Conservation (phyloP, 306 rosid species). For the Castanopsis chinensis region DNA sequence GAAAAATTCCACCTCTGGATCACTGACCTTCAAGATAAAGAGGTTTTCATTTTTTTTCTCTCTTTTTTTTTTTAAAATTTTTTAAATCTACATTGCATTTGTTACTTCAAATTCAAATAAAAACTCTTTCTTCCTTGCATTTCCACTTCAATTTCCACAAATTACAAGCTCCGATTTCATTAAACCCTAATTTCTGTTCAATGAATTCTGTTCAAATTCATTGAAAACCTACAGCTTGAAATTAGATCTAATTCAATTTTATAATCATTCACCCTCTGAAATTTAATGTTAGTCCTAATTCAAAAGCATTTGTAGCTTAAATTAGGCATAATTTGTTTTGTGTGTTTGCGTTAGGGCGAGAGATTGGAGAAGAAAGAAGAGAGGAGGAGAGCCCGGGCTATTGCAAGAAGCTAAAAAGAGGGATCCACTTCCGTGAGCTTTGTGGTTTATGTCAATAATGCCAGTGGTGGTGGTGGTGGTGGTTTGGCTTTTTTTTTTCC, state of each 20-base stretch:
- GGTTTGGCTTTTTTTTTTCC: not conserved
- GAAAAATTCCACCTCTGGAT: slow-evolving; percentile 93
- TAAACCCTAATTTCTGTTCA: not conserved
- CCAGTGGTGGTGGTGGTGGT: slow-evolving; percentile 2
- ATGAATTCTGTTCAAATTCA: not conserved
- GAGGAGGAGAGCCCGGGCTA: slow-evolving; percentile 70
- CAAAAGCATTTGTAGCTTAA: no score
- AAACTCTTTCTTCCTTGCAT: not conserved
- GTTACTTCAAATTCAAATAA: not conserved
- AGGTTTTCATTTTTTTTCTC: slow-evolving; percentile 36
- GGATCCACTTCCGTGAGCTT: slow-evolving; percentile 53
- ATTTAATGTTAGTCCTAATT: not conserved
- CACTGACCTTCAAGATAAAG: slow-evolving; percentile 95
- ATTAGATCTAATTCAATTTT: not conserved
- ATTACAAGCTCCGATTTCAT: not conserved
- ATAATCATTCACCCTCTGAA: not conserved
- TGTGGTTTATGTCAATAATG: not conserved
- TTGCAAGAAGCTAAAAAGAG: slow-evolving; percentile 57
- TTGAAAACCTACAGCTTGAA: not conserved
- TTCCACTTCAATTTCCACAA: not conserved
- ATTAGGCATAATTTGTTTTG: not conserved
- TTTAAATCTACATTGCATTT: not conserved
- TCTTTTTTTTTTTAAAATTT: not conserved
- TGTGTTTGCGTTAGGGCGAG: slow-evolving; percentile 44
- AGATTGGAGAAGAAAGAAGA: slow-evolving; percentile 81